phyloP scores from a whole-genome alignment of 2,329 filamentous ascomycete species.

The Colletotrichum tropicicola region DNA sequence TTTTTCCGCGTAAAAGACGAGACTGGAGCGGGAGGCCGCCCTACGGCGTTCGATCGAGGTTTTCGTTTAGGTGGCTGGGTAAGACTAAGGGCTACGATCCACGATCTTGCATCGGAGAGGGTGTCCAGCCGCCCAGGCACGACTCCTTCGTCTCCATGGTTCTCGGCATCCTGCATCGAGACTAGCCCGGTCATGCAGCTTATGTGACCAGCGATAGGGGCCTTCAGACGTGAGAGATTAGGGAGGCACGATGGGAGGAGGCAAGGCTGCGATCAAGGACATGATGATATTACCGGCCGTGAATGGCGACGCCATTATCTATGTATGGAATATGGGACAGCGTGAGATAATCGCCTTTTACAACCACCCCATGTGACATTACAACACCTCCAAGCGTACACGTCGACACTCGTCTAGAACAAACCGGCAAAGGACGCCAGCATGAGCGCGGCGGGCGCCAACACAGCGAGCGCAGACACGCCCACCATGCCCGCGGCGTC shows the following conservation, averaged over 20 bases:
- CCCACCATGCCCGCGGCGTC: not conserved
- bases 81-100: not conserved
- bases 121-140: not conserved
- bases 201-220: not conserved
- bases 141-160: not conserved
- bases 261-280: too few species aligned
- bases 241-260: too few species aligned
- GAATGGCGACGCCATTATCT: not conserved
- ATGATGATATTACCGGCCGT: not conserved
- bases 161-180: not conserved
- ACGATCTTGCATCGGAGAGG: slow-evolving; percentile 12
- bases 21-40: not conserved
- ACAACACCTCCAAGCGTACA: not conserved
- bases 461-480: not conserved
- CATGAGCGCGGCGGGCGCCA: not conserved
- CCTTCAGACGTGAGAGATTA: too few species aligned
- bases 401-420: not conserved
- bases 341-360: not conserved
- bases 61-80: not conserved
- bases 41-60: not conserved
- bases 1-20: too few species aligned
- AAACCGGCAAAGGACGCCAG: not conserved
- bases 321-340: not conserved
- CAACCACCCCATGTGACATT: not conserved
- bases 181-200: not conserved